phyloP scores from a whole-genome alignment of 805 yeast species.

The Hanseniaspora guilliermondii region DNA sequence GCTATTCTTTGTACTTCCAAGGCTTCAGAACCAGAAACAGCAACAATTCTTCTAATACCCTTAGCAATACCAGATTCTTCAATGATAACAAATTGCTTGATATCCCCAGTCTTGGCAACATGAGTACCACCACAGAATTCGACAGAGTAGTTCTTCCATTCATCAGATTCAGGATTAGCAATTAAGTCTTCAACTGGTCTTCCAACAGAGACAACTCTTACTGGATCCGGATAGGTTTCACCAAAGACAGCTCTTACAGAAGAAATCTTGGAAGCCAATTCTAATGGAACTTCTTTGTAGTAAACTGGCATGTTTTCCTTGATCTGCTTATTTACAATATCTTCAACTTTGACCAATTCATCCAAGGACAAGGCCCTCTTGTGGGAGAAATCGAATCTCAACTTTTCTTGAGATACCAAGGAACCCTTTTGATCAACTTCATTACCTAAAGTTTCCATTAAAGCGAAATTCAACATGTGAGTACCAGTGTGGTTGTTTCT shows the following conservation, averaged over 20 bases:
- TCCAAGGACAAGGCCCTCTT: constrained; percentile 65
- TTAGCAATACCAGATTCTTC: constrained; percentile 98
- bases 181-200: constrained; percentile 73
- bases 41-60: constrained; percentile 96
- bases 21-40: constrained; percentile 87
- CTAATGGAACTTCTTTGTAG: constrained; percentile 70
- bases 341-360: constrained; percentile 68
- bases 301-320: constrained; percentile 60
- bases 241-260: constrained; percentile 98
- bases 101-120: constrained; percentile 82
- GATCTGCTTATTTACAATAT: constrained; percentile 58
- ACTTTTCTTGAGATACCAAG: constrained; percentile 84
- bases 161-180: constrained; percentile 51
- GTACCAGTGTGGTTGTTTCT: constrained; percentile 98
- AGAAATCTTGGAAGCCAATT: constrained; percentile 55
- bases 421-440: constrained; percentile 94
- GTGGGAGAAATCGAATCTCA: constrained; percentile 92
- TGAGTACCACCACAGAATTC: constrained; percentile 99
- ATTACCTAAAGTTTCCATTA: constrained; percentile 76
- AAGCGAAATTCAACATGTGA: constrained; percentile 80
- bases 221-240: constrained; percentile 98
- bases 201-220: constrained; percentile 93
- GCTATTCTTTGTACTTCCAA: constrained; percentile 82
- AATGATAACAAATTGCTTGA: constrained; percentile 73
- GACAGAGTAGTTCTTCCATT: constrained; percentile 70